A percentile compares a stretch with the other conserved stretches of the same genome.
Evolutionary conservation across 306 rosid species (phyloP).

Genomic region (Prunus mira): DNA sequence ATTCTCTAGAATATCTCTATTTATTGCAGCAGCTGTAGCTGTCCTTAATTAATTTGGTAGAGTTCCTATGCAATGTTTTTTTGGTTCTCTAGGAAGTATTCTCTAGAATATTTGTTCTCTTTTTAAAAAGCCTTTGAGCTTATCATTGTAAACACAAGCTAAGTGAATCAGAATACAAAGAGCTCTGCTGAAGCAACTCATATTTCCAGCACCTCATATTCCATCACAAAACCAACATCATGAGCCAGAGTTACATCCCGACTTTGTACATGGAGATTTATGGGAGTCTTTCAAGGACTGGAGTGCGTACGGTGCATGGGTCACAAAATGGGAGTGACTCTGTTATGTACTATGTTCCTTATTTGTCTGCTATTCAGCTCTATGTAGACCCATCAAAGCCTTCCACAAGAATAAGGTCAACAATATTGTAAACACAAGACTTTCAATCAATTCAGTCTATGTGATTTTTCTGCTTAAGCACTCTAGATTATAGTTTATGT

Average conservation of each 20-base stretch:
- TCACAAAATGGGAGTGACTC: slow-evolving; percentile 77
- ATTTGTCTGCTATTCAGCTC: slow-evolving; percentile 85
- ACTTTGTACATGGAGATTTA: slow-evolving; percentile 81
- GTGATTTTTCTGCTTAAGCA: background rate
- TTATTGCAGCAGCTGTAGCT: too few species aligned
- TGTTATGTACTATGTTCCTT: slow-evolving; percentile 75
- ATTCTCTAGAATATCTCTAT: too few species aligned
- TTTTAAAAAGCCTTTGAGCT: too few species aligned
- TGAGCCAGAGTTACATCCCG: slow-evolving; percentile 51
- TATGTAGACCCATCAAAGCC: slow-evolving; percentile 68
- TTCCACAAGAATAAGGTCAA: slow-evolving; percentile 55
- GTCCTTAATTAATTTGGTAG: too few species aligned
- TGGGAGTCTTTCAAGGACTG: slow-evolving; percentile 88
- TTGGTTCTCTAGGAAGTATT: too few species aligned
- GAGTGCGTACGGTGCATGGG: slow-evolving; percentile 90
- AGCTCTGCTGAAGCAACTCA: too few species aligned
- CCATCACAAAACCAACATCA: too few species aligned
- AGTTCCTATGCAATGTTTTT: too few species aligned
- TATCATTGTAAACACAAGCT: too few species aligned
- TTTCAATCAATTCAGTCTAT: background rate
- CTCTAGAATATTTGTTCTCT: too few species aligned
- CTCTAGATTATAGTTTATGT: background rate
- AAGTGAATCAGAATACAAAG: too few species aligned
- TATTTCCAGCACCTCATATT: too few species aligned
- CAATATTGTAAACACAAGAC: background rate